phyloP scores from a whole-genome alignment of 306 rosid species.

The Vicia faba region DNA sequence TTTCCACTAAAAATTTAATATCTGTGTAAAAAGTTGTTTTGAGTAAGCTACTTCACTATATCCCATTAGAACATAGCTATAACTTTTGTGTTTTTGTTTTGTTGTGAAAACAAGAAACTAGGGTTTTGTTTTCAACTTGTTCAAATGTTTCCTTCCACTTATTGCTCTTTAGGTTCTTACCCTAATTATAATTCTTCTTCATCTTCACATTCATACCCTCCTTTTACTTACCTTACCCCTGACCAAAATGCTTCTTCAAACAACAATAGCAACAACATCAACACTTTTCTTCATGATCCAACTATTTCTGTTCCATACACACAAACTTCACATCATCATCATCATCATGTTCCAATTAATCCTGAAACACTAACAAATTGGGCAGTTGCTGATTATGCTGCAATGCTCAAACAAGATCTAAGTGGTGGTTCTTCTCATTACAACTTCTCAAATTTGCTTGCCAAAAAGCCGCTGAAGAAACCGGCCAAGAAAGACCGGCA shows the following conservation, averaged over 20 bases:
- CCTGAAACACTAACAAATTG: conserved; percentile 43
- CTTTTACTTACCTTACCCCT: conserved; percentile 42
- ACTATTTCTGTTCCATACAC: conserved; percentile 36
- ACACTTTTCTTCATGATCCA: conserved; percentile 42
- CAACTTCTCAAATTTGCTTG: conserved; percentile 18
- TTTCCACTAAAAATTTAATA: neutral
- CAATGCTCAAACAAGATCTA: conserved; percentile 39
- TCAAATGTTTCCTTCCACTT: conserved; percentile 57
- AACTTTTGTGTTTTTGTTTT: conserved; percentile 1
- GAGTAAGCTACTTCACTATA: conserved; percentile 13
- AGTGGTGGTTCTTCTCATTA: neutral
- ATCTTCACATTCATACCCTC: conserved; percentile 38
- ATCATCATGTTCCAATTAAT: conserved; percentile 32
- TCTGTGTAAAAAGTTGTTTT: conserved; percentile 15
- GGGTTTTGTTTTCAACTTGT: conserved; percentile 25
- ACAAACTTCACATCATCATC: conserved; percentile 17
- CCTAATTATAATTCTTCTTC: conserved; percentile 49
- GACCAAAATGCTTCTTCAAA: conserved; percentile 32
- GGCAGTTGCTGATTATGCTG: conserved; percentile 38
- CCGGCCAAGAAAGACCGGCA: conserved; percentile 73
- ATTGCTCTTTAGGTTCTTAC: conserved; percentile 44
- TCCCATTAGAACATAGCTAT: conserved; percentile 26
- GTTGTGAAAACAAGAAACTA: conserved; percentile 34
- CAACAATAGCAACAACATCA: conserved; percentile 33
- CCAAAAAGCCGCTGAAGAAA: conserved; percentile 32